phyloP scores from a whole-genome alignment of 805 yeast genomes.

The Pichia phayaonensis region DNA sequence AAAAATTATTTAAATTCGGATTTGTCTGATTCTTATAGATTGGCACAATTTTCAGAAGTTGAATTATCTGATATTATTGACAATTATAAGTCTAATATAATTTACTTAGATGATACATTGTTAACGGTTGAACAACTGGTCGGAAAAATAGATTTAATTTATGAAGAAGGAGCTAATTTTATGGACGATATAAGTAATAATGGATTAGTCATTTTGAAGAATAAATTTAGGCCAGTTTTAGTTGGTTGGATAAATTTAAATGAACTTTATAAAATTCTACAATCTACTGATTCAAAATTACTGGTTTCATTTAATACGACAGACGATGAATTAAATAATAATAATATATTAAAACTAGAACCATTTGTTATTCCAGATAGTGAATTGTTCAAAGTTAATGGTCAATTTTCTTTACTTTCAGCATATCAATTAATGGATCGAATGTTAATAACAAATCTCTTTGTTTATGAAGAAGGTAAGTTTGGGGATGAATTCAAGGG shows the following conservation, averaged over 20 bases:
- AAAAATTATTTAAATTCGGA: constrained; percentile 38
- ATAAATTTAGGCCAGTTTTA: background rate
- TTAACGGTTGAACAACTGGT: background rate
- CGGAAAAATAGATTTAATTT: background rate
- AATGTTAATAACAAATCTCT: constrained; percentile 28
- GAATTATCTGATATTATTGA: background rate
- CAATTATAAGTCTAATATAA: background rate
- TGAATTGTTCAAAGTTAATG: constrained; percentile 24
- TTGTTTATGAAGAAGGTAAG: constrained; percentile 24
- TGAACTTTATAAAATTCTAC: constrained; percentile 1
- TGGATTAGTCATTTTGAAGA: constrained; percentile 7
- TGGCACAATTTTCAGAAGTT: constrained; percentile 30
- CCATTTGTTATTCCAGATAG: constrained; percentile 5
- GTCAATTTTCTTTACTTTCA: constrained; percentile 27
- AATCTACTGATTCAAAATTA: background rate
- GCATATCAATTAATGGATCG: constrained; percentile 32
- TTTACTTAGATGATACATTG: constrained; percentile 4
- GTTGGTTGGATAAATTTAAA: constrained; percentile 8
- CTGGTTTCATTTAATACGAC: constrained; percentile 1
- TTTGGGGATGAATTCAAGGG: constrained; percentile 4
- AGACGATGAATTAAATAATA: background rate
- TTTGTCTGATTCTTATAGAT: constrained; percentile 25
- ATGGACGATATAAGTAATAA: background rate
- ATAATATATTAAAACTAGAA: background rate
- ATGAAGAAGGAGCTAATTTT: background rate